Evolutionary conservation across 805 yeast species (phyloP), one percentile per base, ranked within the genome.

Genomic region (Phaffomyces antillensis): DNA sequence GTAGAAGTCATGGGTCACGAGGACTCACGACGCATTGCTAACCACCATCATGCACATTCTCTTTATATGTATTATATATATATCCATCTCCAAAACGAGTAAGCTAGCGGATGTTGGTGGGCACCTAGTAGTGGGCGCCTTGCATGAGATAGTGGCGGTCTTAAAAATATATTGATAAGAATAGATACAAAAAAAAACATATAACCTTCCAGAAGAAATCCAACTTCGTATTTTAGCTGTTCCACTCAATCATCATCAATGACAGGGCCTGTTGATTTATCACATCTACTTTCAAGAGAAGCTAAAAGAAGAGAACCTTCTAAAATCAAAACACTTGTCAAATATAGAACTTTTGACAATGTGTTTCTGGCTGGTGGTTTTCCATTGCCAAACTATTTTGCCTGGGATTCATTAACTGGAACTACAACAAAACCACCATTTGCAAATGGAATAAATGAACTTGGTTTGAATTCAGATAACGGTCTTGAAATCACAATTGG

Each of bases 321-420:
- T 9, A 81, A 85, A 15, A 73, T 90, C 62, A 90, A 90, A 66
- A 89, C 91, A 13, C 84, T 89, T 70, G 78, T 77, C 58, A 79
- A 82, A 66, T 81, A 71, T 60, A 67, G 69, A 35, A 71, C 74
- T 46, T 95, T 91, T 28, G 77, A 81, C 36, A 72, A 90, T 61
- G 78, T 86, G 41, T 88, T 87, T 59, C 74, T 90, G 43, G 96
- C 96, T 43, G 96, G 96, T 53, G 97, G 97, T 1, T 74, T 90
- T 53, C 97, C 97, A 15, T 71, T 86, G 60, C 69, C 95, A 15
- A 86, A 82, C 46, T 83, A 84, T 65, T 90, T 90, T 73, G 96
- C 97, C 20, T 86, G 88, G 73, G 86, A 87, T 53, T 73, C 77
- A 47, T 58, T 89, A 39, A 58, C 71, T 18, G 81, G 81, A 6